Evolutionary conservation across 257 asterid genomes (phyloP).

Genomic region (Marsdenia floribunda): DNA sequence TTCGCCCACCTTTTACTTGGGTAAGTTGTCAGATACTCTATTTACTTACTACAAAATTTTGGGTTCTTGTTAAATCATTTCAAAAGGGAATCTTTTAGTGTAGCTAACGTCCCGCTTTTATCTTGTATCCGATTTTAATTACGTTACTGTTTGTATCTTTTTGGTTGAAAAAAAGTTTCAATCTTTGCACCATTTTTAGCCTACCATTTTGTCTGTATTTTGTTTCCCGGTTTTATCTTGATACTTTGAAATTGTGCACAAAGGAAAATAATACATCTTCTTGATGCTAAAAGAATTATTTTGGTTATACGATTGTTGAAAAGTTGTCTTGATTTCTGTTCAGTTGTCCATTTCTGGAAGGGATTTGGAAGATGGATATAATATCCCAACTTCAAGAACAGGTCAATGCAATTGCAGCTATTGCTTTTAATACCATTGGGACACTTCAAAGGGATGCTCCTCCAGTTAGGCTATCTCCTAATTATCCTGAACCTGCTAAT

Average conservation of each 20-base stretch:
- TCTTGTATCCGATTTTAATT: background rate
- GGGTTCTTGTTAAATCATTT: background rate
- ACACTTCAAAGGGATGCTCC: conserved; percentile 89
- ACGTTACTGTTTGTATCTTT: background rate
- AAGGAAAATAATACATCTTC: background rate
- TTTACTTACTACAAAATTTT: background rate
- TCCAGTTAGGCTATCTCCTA: conserved; percentile 80
- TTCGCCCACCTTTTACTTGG: background rate
- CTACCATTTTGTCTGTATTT: background rate
- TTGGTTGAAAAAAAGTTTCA: background rate
- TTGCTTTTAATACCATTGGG: conserved; percentile 84
- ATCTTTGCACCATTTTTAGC: background rate
- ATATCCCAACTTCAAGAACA: conserved; percentile 86
- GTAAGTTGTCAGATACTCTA: background rate
- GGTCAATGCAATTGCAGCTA: conserved; percentile 57
- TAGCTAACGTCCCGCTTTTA: background rate
- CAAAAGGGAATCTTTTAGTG: background rate
- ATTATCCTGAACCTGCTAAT: conserved; percentile 71
- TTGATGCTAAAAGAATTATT: background rate
- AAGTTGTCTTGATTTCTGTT: background rate
- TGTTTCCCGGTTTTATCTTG: background rate
- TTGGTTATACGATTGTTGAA: background rate
- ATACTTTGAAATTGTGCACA: background rate
- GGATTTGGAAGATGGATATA: conserved; percentile 54
- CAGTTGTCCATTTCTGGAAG: background rate